A percentile compares a stretch with the other conserved stretches of the same genome.
These are phyloP conservation scores for Candida anglica DNA, from an alignment of 805 yeast species.

Conservation along the genomic window DNA sequence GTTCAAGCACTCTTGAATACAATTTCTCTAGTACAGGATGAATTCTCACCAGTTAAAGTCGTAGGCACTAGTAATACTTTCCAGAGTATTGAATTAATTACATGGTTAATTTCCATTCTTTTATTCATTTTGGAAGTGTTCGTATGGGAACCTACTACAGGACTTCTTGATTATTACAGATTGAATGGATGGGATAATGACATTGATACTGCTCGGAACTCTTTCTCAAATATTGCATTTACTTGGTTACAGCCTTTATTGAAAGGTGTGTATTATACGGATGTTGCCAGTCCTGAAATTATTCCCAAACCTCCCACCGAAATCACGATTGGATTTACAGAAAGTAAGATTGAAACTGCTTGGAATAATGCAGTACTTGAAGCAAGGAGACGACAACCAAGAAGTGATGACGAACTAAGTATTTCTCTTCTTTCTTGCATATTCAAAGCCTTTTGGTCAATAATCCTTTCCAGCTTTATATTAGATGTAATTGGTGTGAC, in stretches of 20 bases:
- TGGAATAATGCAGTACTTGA: constrained; percentile 8
- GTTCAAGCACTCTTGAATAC: background rate
- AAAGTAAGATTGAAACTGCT: constrained; percentile 8
- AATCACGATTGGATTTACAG: constrained; percentile 5
- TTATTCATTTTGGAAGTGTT: constrained; percentile 1
- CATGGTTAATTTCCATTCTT: background rate
- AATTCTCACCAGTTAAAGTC: background rate
- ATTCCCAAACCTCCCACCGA: constrained; percentile 6
- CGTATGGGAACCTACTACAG: constrained; percentile 3
- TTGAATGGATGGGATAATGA: constrained; percentile 6
- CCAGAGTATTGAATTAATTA: no score
- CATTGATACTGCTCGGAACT: no score
- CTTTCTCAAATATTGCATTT: constrained; percentile 12
- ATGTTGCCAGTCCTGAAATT: constrained; percentile 9
- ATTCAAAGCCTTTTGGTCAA: background rate
- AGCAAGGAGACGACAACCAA: background rate
- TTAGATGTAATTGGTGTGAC: constrained; percentile 15
- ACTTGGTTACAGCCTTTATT: constrained; percentile 14
- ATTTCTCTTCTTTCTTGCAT: background rate
- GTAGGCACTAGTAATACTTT: no score
- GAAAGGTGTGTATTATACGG: constrained; percentile 8
- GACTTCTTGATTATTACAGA: constrained; percentile 3
- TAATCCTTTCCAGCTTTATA: constrained; percentile 3
- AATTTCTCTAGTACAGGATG: background rate
- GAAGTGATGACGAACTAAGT: background rate